Evolutionary conservation across 345 rosid species (phyloP).

Genomic region (Rhodomyrtus tomentosa): DNA sequence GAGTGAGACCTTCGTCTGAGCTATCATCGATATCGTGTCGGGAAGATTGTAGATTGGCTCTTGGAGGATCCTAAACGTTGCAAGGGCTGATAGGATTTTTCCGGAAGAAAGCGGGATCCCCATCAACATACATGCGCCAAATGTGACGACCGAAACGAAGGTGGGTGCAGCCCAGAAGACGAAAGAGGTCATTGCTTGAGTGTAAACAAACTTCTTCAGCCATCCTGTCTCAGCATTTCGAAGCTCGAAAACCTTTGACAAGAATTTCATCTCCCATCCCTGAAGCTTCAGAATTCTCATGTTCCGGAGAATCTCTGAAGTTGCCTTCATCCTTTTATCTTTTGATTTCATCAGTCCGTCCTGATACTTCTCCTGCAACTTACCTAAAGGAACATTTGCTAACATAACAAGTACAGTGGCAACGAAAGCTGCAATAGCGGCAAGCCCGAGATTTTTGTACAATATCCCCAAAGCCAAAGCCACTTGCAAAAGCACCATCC

Average conservation of each 20-base stretch:
- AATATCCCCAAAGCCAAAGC: constrained; percentile 43
- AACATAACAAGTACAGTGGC: constrained; percentile 47
- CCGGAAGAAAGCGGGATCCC: constrained; percentile 56
- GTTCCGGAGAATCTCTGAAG: constrained; percentile 55
- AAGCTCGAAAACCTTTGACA: constrained; percentile 41
- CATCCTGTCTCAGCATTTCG: constrained; percentile 41
- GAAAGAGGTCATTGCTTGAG: constrained; percentile 35
- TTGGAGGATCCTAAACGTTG: constrained; percentile 61
- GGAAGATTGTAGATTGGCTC: constrained; percentile 53
- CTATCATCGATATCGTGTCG: constrained; percentile 47
- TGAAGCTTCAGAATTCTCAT: constrained; percentile 78
- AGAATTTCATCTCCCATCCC: constrained; percentile 72
- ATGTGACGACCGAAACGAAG: constrained; percentile 44
- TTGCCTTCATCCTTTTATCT: constrained; percentile 54
- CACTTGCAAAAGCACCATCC: constrained; percentile 51
- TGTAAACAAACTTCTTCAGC: constrained; percentile 46
- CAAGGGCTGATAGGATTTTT: constrained; percentile 65
- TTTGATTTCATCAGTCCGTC: constrained; percentile 44
- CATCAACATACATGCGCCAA: constrained; percentile 45
- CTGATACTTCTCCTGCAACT: constrained; percentile 50
- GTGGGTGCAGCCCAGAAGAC: constrained; percentile 66
- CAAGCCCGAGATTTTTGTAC: constrained; percentile 55
- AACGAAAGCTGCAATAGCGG: constrained; percentile 39
- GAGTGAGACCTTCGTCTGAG: constrained; percentile 61
- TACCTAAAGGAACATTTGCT: constrained; percentile 42